Conservation (phyloP, 805 yeast species). For the Kodamaea laetipori region DNA sequence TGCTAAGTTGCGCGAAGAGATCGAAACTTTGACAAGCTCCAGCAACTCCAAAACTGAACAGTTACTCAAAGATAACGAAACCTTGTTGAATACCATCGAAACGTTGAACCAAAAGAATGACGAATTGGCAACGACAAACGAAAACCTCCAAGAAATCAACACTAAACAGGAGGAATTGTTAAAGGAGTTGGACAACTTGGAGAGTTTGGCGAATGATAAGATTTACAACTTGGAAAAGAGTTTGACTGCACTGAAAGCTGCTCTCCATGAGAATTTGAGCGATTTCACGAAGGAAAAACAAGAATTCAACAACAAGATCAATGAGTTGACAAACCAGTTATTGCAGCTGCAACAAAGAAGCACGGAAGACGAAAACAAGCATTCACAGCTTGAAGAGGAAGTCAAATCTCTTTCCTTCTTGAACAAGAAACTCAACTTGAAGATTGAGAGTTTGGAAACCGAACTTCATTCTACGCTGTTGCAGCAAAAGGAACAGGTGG, state of each 20-base stretch:
- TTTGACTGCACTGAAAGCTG: conserved; percentile 12
- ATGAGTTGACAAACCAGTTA: conserved; percentile 14
- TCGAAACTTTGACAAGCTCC: not conserved
- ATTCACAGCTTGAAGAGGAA: conserved; percentile 9
- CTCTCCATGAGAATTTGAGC: conserved; percentile 16
- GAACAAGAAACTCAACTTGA: conserved; percentile 10
- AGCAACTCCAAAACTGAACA: not conserved
- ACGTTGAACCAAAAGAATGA: conserved; percentile 7
- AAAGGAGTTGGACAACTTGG: conserved; percentile 26
- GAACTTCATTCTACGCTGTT: conserved; percentile 26
- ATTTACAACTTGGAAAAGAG: conserved; percentile 21
- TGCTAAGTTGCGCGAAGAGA: conserved; percentile 4
- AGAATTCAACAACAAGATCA: conserved; percentile 19
- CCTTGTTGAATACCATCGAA: conserved; percentile 9
- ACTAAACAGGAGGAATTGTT: conserved; percentile 24
- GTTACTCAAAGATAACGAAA: conserved; percentile 7
- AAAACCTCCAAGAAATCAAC: conserved; percentile 22
- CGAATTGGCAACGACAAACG: conserved; percentile 15
- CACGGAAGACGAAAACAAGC: conserved; percentile 12
- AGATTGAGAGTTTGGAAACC: conserved; percentile 28
- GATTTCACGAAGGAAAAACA: conserved; percentile 19
- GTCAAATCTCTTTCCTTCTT: conserved; percentile 12
- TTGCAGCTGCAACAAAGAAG: conserved; percentile 19
- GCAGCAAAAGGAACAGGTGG: conserved; percentile 7
- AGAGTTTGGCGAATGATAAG: conserved; percentile 25